Evolutionary conservation across 352 stramenopile species (phyloP).

Genomic region (Pythium aristosporum): DNA sequence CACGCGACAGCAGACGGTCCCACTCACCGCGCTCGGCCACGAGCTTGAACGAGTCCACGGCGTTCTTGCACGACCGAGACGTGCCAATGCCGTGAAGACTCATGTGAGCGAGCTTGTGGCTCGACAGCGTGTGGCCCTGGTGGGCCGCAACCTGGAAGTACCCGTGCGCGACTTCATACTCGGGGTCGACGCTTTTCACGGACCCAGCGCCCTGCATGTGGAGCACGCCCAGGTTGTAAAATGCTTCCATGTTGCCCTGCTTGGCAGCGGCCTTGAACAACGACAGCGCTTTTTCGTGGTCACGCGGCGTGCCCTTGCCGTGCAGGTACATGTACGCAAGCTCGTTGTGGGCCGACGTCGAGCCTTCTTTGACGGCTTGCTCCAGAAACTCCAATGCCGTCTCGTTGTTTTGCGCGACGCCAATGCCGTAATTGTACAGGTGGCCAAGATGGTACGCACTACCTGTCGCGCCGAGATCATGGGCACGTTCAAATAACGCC

Average conservation of each 20-base stretch:
- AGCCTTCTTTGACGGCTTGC: slow-evolving; percentile 75
- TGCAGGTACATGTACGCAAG: slow-evolving; percentile 80
- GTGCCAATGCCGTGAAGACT: slow-evolving; percentile 83
- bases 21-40: slow-evolving; percentile 89
- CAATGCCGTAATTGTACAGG: slow-evolving; percentile 82
- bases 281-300: slow-evolving; percentile 60
- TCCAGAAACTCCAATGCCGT: slow-evolving; percentile 74
- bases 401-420: slow-evolving; percentile 58
- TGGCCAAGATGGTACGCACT: slow-evolving; percentile 76
- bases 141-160: slow-evolving; percentile 88
- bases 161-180: slow-evolving; percentile 82
- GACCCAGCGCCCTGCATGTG: slow-evolving; percentile 56
- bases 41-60: slow-evolving; percentile 85
- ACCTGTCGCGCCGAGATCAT: slow-evolving; percentile 66
- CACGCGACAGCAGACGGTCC: slow-evolving; percentile 58
- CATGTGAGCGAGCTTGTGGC: slow-evolving; percentile 89
- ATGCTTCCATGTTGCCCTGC: slow-evolving; percentile 84
- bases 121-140: slow-evolving; percentile 86
- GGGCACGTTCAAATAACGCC: slow-evolving; percentile 68
- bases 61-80: slow-evolving; percentile 74
- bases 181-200: slow-evolving; percentile 34
- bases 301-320: slow-evolving; percentile 49
- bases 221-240: slow-evolving; percentile 87
- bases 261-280: slow-evolving; percentile 79
- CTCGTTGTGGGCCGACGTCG: slow-evolving; percentile 76